Evolutionary conservation across 73 alveolate species (phyloP), one percentile per base, ranked within the genome.

Genomic region (Paramecium bursaria): DNA sequence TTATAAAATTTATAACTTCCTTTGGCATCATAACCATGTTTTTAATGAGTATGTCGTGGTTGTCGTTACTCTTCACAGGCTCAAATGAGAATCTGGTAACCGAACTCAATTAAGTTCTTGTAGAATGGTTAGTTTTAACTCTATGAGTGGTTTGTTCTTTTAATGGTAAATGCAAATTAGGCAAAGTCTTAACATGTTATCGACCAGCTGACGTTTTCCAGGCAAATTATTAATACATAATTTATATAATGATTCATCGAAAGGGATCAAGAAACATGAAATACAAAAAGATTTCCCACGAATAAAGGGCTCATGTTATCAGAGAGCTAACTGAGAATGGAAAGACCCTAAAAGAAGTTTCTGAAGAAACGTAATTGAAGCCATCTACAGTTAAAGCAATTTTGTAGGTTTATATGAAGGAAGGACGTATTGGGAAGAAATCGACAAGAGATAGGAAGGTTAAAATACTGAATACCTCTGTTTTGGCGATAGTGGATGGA

Each of bases 401-500:
- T 23, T 73, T 79, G 17, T 14, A 79, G 54, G 76, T 73, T 15
- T 79, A 52, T 50, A 49, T 53, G 31, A 79, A 79, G 50, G 89
- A 79, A 54, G 89, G 89, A 0, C 61, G 89, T 29, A 79, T 79
- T 10, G 89, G 89, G 13, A 79, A 79, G 76, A 79, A 79, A 51
- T 53, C 75, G 22, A 79, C 89, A 11, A 30, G 89, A 15, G 54
- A 79, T 53, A 48, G 89, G 26, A 79, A 79, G 23, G 55, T 67
- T 13, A 67, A 67, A 42, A 10, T 67, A n/a, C 27, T 67, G 15
- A 67, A 67, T 44, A 67, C 82, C 7, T 39, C 82, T 15, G 82
- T 67, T 21, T 39, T 67, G 7, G 82, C 82, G 33, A 39, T 67
- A 21, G 44, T 67, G 17, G 82, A 67, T 47, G 44, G 44, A 35